Evolutionary conservation across 1,139 yeast genomes (phyloP).

Genomic region (Suhomyces kunorum): DNA sequence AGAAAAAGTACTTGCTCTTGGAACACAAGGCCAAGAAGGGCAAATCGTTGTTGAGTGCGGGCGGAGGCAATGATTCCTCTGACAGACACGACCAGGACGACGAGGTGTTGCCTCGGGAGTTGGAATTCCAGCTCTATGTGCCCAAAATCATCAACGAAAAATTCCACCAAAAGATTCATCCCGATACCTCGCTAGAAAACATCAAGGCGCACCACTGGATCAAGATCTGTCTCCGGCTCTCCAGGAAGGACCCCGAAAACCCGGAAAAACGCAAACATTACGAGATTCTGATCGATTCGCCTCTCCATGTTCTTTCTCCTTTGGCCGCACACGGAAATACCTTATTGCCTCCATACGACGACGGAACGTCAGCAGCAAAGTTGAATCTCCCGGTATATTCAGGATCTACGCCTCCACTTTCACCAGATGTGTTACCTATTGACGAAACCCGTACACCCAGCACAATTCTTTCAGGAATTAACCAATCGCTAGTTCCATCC

Average conservation of each 20-base stretch:
- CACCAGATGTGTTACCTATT: conserved; percentile 57
- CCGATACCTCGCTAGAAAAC: conserved; percentile 75
- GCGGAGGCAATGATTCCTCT: conserved; percentile 22
- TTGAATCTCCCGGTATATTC: conserved; percentile 25
- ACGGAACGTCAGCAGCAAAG: conserved; percentile 20
- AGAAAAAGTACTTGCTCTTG: conserved; percentile 71
- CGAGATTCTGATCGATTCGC: conserved; percentile 90
- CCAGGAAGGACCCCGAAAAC: conserved; percentile 59
- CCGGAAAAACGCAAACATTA: conserved; percentile 74
- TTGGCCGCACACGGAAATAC: conserved; percentile 75
- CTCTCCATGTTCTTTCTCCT: conserved; percentile 71
- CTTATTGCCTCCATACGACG: conserved; percentile 57
- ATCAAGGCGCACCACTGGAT: conserved; percentile 94
- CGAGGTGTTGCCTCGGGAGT: conserved; percentile 57
- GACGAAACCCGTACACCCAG: conserved; percentile 25
- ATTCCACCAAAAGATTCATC: conserved; percentile 55
- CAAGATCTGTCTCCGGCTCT: conserved; percentile 77
- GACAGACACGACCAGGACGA: conserved; percentile 35
- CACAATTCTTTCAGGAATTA: neutral
- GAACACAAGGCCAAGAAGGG: conserved; percentile 75
- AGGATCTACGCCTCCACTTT: conserved; percentile 39
- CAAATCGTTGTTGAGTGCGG: conserved; percentile 35
- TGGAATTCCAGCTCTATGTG: conserved; percentile 80
- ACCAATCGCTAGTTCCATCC: conserved; percentile 5
- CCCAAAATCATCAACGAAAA: conserved; percentile 62